Base-by-base conservation (phyloP, 2,329 filamentous ascomycete species). In the Thelonectria discophora region DNA sequence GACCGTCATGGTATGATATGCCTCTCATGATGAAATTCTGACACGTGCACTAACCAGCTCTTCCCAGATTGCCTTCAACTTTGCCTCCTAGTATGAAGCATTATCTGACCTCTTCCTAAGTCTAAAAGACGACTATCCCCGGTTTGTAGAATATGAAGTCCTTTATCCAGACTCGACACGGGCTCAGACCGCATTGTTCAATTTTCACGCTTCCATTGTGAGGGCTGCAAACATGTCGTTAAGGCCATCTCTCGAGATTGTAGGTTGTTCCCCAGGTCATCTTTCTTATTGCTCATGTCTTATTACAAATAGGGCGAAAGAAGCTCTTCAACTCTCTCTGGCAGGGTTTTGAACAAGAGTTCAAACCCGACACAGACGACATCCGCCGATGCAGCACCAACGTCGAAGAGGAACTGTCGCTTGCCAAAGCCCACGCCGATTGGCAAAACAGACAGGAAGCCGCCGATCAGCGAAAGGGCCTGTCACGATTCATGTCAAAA, bases 61-160 rank as follows among this genome's bases (percentile, higher is more conserved):
- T 13, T 11, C 3, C 34, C 15, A 79, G 77, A 56, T 74, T 9
- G 62, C 72, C 1, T 60, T 73, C 1, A 80, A 79, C 21, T 75
- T 75, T 39, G 69, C 70, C 0, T 76, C 77, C 0, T 81, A 80
- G 47, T 81, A 78, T 32, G 76, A 79, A 42, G 75, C 72, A 7
- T 66, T 78, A 6, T 76, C 78, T 0, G 68, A 75, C 3, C 65
- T 76, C 10, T 76, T 81, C 39, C 71, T 77, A 69, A 68, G 68
- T 1, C 64, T 82, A 9, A 73, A 74, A 10, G 65, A 61, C 0
- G 51, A 74, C 9, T 78, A 72, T 55, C 79, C 79, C 0, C 65
- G 72, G 9, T 77, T 78, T 10, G 62, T 65, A 27, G 73, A 79
- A 55, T 80, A 80, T 52, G 68, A 72, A 49, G 67, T 71, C 1